Conservation (phyloP, 2,329 filamentous ascomycete species). For the Beauveria asiatica region DNA sequence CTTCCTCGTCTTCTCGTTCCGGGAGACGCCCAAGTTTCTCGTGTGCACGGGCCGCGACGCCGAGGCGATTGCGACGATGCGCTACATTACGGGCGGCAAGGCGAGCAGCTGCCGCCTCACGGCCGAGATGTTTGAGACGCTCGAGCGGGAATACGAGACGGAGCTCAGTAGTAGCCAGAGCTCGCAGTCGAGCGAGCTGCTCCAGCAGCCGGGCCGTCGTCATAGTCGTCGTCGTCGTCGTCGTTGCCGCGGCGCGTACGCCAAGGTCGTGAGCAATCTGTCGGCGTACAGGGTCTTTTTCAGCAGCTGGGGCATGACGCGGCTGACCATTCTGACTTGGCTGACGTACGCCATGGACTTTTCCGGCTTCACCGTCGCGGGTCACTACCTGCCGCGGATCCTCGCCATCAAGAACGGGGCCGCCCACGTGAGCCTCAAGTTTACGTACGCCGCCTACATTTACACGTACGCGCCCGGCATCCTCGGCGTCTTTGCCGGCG, state of each 20-base stretch:
- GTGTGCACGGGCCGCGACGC: slow-evolving; percentile 34
- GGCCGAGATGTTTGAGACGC: slow-evolving; percentile 25
- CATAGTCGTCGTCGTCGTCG: too few relatives aligned
- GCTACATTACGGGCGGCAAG: slow-evolving; percentile 35
- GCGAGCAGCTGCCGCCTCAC: slow-evolving; percentile 27
- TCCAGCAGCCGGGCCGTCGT: slow-evolving; percentile 13
- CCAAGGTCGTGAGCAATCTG: slow-evolving; percentile 15
- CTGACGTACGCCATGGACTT: slow-evolving; percentile 31
- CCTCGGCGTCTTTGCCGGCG: slow-evolving; percentile 40
- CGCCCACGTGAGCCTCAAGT: slow-evolving; percentile 32
- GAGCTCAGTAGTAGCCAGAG: slow-evolving; percentile 12
- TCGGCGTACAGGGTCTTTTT: slow-evolving; percentile 26
- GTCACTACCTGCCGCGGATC: slow-evolving; percentile 39
- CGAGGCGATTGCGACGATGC: slow-evolving; percentile 38
- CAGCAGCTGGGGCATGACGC: slow-evolving; percentile 24
- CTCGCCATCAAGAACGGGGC: slow-evolving; percentile 42
- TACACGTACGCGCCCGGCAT: slow-evolving; percentile 46
- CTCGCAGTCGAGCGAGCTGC: slow-evolving; percentile 12
- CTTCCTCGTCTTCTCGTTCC: slow-evolving; percentile 38
- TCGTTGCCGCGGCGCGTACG: slow-evolving; percentile 9
- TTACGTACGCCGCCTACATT: slow-evolving; percentile 44
- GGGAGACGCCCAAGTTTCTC: slow-evolving; percentile 39
- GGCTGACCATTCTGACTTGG: slow-evolving; percentile 27
- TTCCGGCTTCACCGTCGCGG: slow-evolving; percentile 30
- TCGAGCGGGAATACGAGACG: slow-evolving; percentile 17